Conservation (phyloP, 2,329 filamentous ascomycete genomes). For the Pseudogymnoascus sp. region DNA sequence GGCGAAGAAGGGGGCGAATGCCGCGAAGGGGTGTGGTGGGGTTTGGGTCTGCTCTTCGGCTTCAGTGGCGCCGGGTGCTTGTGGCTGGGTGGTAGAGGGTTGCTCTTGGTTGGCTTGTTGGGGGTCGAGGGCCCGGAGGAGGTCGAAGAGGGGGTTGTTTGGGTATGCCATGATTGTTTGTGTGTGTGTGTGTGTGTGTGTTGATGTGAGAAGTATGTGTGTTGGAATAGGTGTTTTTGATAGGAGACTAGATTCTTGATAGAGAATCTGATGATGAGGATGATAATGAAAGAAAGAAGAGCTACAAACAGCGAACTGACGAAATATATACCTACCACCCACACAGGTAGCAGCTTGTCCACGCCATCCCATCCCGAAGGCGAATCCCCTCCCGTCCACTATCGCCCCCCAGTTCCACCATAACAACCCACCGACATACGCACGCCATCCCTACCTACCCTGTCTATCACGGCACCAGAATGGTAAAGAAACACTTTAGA, state of each 20-base stretch:
- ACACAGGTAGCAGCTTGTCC: not conserved
- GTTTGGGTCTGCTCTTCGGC: not conserved
- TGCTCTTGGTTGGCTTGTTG: not conserved
- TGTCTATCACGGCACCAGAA: not conserved
- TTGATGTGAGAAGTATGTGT: not conserved
- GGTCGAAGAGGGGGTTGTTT: constrained; percentile 1
- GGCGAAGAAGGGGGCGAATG: not conserved
- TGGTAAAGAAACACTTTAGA: not conserved
- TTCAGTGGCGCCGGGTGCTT: not conserved
- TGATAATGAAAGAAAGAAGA: constrained; percentile 6
- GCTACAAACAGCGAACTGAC: not conserved
- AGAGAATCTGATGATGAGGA: not conserved
- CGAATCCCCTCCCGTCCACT: not conserved
- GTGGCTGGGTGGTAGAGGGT: not conserved
- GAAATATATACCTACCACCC: not conserved
- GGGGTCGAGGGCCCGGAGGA: not conserved
- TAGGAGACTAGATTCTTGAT: not conserved
- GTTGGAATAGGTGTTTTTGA: not conserved
- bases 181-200: not conserved
- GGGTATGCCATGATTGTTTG: not conserved
- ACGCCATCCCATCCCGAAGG: constrained; percentile 3
- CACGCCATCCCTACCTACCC: not conserved
- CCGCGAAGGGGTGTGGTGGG: not conserved
- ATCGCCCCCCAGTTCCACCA: not conserved
- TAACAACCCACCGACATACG: not conserved